Base-by-base conservation (phyloP, 441 rosid species). In the Raphanus hybrid region DNA sequence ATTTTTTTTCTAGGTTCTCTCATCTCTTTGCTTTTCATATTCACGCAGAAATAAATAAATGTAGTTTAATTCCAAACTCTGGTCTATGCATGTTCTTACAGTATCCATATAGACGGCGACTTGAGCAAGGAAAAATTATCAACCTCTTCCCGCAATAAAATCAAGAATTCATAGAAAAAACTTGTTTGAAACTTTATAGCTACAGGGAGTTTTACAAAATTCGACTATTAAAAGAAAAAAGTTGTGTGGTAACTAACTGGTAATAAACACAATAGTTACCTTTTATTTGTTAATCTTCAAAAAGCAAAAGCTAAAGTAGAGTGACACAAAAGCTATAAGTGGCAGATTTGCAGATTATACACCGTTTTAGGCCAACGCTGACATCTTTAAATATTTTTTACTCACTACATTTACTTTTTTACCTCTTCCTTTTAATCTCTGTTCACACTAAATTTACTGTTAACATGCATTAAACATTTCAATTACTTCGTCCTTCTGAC, bases 361-460 rank as follows among this genome's bases (percentile, higher is more conserved):
- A 81, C 80, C 83, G 83, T 80, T 62, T 74, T 48, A 59, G 73
- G 75, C 61, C 82, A 80, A n/a, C 76, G 66, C 82, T 75, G 82
- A 80, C 82, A 80, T 52, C 6, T 66, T 80, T 50, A 39, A 63
- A 9, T 57, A 12, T 70, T 58, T 77, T 64, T 66, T 70, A 75
- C 82, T 27, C 73, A 35, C 7, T 18, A 55, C 52, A 59, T 70
- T 79, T 65, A 80, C 76, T 32, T 74, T 75, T 65, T 60, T 60
- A 70, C 69, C 66, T 60, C 66, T 23, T 37, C 26, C 26, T 57
- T 63, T 45, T 48, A 10, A 5, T 34, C 70, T 64, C 29, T 26
- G 23, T 71, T 61, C 39, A 71, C 68, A 50, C 59, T 64, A 55
- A 45, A 6, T 59, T 37, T 60, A 39, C 52, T 67, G 60, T 27